These are phyloP conservation scores for Paramecium octaurelia DNA, from an alignment of 73 alveolate species.

Conservation along the genomic window DNA sequence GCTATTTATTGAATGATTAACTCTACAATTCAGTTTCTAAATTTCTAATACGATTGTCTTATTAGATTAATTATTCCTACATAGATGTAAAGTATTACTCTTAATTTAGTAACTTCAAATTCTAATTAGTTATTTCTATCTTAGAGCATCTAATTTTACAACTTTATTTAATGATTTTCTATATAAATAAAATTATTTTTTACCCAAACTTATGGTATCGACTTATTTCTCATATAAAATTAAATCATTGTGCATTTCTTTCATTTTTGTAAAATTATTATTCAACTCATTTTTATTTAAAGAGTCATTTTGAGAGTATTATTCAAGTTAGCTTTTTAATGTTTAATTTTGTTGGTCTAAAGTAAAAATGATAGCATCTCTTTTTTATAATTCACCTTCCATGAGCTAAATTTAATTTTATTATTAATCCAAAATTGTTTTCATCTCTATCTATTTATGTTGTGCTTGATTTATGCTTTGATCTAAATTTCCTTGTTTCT, in stretches of 20 bases:
- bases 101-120: not conserved
- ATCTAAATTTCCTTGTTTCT: not conserved
- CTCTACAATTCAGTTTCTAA: not conserved
- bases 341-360: not conserved
- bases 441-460: not conserved
- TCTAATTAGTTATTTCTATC: constrained; percentile 3
- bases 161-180: not conserved
- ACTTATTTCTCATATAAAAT: not conserved
- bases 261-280: not conserved
- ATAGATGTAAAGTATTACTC: not conserved
- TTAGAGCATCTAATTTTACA: not conserved
- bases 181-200: not conserved
- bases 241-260: constrained; percentile 16
- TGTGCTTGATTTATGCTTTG: not conserved
- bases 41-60: not conserved
- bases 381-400: not conserved
- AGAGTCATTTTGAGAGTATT: not conserved
- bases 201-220: not conserved
- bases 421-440: not conserved
- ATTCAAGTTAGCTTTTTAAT: not conserved
- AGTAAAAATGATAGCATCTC: not conserved
- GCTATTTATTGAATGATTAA: not conserved
- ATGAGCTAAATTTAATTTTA: not conserved
- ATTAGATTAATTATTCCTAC: not conserved
- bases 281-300: not conserved